Evolutionary conservation across 2,329 filamentous ascomycete species (phyloP).

Genomic region (Alternaria ventricosa): DNA sequence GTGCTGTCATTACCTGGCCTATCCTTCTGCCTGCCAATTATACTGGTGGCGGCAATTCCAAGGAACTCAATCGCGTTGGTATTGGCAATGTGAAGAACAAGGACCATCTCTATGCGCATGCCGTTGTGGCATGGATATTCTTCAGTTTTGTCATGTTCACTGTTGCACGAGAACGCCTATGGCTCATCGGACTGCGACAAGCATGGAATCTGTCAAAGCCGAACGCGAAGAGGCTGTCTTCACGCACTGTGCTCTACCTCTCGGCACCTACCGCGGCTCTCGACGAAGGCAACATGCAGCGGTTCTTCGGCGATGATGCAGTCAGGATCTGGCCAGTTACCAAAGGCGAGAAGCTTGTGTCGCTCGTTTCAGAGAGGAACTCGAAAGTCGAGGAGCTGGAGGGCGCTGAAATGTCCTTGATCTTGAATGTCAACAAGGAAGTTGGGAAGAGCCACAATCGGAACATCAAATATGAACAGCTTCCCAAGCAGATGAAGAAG

Average conservation of each 20-base stretch:
- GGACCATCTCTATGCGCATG: conserved; percentile 76
- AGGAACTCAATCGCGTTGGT: conserved; percentile 77
- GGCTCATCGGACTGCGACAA: conserved; percentile 90
- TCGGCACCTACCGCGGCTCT: conserved; percentile 82
- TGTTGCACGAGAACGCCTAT: conserved; percentile 86
- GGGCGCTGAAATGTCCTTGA: conserved; percentile 82
- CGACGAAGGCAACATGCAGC: conserved; percentile 75
- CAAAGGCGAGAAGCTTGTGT: conserved; percentile 77
- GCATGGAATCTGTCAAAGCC: conserved; percentile 87
- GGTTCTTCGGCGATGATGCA: conserved; percentile 81
- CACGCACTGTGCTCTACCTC: conserved; percentile 87
- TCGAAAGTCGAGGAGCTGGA: conserved; percentile 83
- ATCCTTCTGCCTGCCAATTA: conserved; percentile 87
- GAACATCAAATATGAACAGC: conserved; percentile 59
- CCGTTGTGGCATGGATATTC: conserved; percentile 81
- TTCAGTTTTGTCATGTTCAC: conserved; percentile 87
- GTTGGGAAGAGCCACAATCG: conserved; percentile 66
- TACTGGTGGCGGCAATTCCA: conserved; percentile 71
- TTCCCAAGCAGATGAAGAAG: conserved; percentile 66
- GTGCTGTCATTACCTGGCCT: conserved; percentile 84
- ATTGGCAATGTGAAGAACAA: conserved; percentile 77
- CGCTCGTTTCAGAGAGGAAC: conserved; percentile 82
- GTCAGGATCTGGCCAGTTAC: conserved; percentile 84
- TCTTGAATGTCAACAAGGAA: conserved; percentile 76
- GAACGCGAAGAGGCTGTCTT: conserved; percentile 85